phyloP scores from a whole-genome alignment of 441 rosid genomes.

The Hura crepitans region DNA sequence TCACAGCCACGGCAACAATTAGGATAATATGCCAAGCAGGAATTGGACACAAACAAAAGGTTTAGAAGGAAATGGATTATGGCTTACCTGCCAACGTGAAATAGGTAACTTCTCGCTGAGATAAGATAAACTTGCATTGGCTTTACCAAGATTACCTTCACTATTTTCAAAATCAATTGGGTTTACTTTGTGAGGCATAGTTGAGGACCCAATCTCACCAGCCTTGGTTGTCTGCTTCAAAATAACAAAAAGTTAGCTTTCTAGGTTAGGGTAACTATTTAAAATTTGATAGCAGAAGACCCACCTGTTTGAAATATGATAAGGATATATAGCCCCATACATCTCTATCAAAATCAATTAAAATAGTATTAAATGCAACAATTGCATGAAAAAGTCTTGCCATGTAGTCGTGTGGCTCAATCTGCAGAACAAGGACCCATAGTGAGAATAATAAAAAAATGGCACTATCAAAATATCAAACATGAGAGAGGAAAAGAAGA shows the following conservation, averaged over 20 bases:
- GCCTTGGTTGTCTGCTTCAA: conserved; percentile 77
- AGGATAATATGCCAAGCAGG: conserved; percentile 3
- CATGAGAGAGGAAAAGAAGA: not conserved
- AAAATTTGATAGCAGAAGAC: conserved; percentile 17
- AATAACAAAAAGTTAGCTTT: conserved; percentile 9
- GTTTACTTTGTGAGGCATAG: conserved; percentile 98
- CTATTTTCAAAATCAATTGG: conserved; percentile 94
- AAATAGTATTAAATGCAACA: conserved; percentile 64
- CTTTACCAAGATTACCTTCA: conserved; percentile 92
- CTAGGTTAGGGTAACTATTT: not conserved
- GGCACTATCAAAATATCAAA: not conserved
- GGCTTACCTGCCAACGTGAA: conserved; percentile 86
- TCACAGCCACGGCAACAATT: not conserved
- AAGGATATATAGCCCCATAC: conserved; percentile 85
- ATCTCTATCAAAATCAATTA: conserved; percentile 87
- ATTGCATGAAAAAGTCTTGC: conserved; percentile 71
- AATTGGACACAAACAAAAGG: no score
- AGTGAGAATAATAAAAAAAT: not conserved
- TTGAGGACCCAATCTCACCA: conserved; percentile 94
- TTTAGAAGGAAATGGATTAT: not conserved
- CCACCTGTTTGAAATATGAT: conserved; percentile 84
- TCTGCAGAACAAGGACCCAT: conserved; percentile 44
- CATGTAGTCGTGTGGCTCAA: conserved; percentile 94
- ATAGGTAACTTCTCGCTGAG: conserved; percentile 76
- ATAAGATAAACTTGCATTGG: conserved; percentile 65